Percentiles rank a stretch among this genome's conserved stretches.
Conservation (phyloP, 352 stramenopile species). For the Pythium graminicola region DNA sequence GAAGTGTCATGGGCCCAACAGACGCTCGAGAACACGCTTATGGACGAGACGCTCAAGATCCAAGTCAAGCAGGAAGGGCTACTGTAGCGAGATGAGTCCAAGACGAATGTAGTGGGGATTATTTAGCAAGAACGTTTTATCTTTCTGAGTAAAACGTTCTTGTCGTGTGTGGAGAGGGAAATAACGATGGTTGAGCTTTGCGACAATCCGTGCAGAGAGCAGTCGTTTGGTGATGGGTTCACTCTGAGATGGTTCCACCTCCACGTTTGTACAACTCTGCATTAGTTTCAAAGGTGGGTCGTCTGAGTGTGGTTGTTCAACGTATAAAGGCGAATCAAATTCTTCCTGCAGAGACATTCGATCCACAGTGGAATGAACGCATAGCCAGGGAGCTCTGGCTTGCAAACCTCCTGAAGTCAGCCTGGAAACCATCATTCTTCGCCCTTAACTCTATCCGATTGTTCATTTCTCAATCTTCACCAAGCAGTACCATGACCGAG, state of each 20-base stretch:
- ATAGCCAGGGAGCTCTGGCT: not conserved
- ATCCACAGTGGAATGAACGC: not conserved
- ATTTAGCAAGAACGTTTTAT: too few species aligned
- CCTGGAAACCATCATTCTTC: not conserved
- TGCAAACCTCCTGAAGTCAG: not conserved
- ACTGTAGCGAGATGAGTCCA: not conserved
- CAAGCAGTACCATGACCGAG: not conserved
- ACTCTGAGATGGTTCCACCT: too few species aligned
- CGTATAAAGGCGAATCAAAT: too few species aligned
- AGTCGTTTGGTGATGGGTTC: too few species aligned
- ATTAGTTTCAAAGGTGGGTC: not conserved
- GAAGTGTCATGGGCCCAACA: not conserved
- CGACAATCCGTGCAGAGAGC: too few species aligned
- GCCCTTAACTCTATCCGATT: too few species aligned
- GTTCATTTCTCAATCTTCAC: not conserved
- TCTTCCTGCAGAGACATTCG: not conserved
- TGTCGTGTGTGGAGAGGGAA: too few species aligned
- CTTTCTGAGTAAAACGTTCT: too few species aligned
- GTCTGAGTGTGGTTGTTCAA: too few species aligned
- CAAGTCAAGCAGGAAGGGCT: not conserved
- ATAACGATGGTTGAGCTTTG: too few species aligned
- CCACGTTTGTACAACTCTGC: too few species aligned
- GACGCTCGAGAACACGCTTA: not conserved
- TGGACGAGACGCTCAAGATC: not conserved
- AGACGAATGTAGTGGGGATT: not conserved